phyloP scores from a whole-genome alignment of 2,329 filamentous ascomycete species.

The Pezizomycotina sp. region DNA sequence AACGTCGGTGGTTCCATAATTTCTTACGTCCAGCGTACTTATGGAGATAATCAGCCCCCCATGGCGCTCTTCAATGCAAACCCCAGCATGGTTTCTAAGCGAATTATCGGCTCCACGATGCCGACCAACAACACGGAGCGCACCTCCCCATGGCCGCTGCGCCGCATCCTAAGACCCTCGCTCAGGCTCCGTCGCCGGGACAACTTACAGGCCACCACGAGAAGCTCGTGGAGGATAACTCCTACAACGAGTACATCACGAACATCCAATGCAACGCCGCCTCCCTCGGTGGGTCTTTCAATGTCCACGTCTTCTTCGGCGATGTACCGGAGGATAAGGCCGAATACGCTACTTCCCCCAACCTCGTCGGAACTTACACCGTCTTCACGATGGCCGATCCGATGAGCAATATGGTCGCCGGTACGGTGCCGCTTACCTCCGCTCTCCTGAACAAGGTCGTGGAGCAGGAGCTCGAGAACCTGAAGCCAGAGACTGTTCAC shows the following conservation, averaged over 20 bases:
- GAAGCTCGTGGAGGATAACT: slow-evolving; percentile 12
- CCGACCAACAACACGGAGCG: slow-evolving; percentile 8
- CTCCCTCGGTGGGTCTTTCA: slow-evolving; percentile 27
- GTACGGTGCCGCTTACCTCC: slow-evolving; percentile 30
- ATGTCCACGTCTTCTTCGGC: slow-evolving; percentile 29
- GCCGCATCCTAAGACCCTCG: slow-evolving; percentile 5
- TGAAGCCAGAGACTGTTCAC: slow-evolving; percentile 27
- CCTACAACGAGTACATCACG: slow-evolving; percentile 28
- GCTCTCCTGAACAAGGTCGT: slow-evolving; percentile 28
- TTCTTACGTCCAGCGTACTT: slow-evolving; percentile 32
- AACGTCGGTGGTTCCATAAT: slow-evolving; percentile 29
- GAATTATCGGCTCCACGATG: slow-evolving; percentile 6
- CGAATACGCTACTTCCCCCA: slow-evolving; percentile 29
- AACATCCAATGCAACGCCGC: slow-evolving; percentile 29
- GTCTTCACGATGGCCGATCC: slow-evolving; percentile 28
- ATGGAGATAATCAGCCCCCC: slow-evolving; percentile 40
- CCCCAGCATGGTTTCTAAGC: slow-evolving; percentile 9
- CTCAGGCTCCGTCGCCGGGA: slow-evolving; percentile 8
- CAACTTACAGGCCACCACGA: slow-evolving; percentile 8
- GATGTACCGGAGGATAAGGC: slow-evolving; percentile 24
- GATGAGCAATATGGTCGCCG: slow-evolving; percentile 27
- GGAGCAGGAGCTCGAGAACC: slow-evolving; percentile 24
- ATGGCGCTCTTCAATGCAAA: slow-evolving; percentile 17
- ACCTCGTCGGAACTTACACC: slow-evolving; percentile 31
- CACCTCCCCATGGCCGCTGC: too few species aligned